Evolutionary conservation across 176 grass and related monocot genomes (phyloP).

Genomic region (Urochloa ruziziensis): DNA sequence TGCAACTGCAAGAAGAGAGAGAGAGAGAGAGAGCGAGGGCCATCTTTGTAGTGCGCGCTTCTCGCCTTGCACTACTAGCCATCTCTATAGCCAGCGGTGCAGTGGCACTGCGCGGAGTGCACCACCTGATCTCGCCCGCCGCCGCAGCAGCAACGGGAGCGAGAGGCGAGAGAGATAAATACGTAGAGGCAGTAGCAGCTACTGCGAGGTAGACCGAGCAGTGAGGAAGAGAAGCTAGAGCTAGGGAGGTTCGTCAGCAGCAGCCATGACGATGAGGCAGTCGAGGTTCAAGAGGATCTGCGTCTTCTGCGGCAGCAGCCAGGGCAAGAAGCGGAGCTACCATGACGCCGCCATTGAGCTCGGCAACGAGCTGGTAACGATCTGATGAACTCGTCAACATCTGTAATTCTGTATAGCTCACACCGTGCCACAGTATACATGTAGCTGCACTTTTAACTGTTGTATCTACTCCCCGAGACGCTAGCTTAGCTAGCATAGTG

Average conservation of each 20-base stretch:
- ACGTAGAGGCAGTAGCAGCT: neutral
- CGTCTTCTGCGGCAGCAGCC: constrained; percentile 97
- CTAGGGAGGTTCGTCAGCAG: neutral
- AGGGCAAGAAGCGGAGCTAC: constrained; percentile 93
- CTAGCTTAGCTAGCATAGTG: no score
- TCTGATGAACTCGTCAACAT: no score
- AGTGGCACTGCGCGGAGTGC: neutral
- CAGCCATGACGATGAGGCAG: constrained; percentile 41
- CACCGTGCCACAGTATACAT: neutral
- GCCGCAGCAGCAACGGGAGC: neutral
- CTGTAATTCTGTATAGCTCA: no score
- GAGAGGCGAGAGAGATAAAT: neutral
- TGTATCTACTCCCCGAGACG: no score
- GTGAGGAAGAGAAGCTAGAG: neutral
- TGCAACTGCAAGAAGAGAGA: no score
- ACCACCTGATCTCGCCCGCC: neutral
- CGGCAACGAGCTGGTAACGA: constrained; percentile 85
- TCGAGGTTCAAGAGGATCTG: constrained; percentile 97
- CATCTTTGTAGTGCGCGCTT: constrained; percentile 19
- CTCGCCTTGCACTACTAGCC: constrained; percentile 36
- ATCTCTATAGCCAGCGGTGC: neutral
- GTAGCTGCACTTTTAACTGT: neutral
- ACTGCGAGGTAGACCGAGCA: neutral
- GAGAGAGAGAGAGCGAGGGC: no score
- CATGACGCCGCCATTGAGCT: constrained; percentile 90